Conservation (phyloP, 2,329 filamentous ascomycete genomes). For the Fusarium falciforme region DNA sequence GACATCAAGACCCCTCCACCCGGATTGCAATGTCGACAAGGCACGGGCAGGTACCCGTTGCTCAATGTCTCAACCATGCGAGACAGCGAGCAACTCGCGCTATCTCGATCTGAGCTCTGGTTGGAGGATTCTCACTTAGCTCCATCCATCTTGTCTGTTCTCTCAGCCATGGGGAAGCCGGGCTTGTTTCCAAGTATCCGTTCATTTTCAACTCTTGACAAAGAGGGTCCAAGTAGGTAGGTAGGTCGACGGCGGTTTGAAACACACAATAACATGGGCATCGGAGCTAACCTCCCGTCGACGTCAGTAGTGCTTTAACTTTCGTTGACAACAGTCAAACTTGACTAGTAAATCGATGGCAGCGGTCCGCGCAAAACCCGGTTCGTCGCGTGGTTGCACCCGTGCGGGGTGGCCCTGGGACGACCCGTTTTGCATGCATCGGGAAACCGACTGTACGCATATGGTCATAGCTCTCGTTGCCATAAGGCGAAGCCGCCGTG, state of each 20-base stretch:
- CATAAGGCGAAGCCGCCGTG: neutral
- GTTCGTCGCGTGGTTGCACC: neutral
- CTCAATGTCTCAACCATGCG: neutral
- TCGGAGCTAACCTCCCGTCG: neutral
- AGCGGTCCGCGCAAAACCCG: neutral
- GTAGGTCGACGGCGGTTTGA: neutral
- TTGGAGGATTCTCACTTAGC: neutral
- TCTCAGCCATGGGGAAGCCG: neutral
- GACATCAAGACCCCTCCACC: constrained; percentile 7
- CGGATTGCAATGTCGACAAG: neutral
- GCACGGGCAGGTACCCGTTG: constrained; percentile 6
- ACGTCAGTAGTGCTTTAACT: neutral
- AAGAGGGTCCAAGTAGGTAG: neutral
- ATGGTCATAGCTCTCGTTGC: constrained; percentile 3
- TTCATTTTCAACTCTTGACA: neutral
- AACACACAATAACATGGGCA: neutral
- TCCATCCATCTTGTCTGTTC: neutral
- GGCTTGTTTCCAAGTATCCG: neutral
- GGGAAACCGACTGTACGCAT: neutral
- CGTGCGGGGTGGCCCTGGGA: neutral
- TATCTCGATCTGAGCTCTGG: neutral
- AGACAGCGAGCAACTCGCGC: neutral
- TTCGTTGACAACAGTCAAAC: neutral
- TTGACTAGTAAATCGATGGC: neutral
- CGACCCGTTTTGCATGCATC: neutral